Conservation (phyloP, 352 stramenopile genomes). For the Pythium sp. region DNA sequence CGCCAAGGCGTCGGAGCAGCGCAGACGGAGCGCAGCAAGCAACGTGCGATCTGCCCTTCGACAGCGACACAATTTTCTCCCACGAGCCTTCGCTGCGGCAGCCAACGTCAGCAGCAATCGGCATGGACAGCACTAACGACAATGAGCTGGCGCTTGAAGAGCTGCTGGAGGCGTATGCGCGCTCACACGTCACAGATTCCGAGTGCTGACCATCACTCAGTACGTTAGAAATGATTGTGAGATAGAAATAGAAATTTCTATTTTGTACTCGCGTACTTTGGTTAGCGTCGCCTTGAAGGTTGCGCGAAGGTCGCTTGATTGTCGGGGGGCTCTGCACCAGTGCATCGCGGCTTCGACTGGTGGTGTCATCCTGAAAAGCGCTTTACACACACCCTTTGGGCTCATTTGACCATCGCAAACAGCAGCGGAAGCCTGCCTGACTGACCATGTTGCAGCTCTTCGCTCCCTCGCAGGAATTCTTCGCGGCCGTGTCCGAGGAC, state of each 20-base stretch:
- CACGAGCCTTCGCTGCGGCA: not conserved
- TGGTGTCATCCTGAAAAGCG: conserved; percentile 4
- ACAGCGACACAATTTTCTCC: not conserved
- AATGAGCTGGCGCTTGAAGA: conserved; percentile 23
- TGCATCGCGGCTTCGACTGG: conserved; percentile 25
- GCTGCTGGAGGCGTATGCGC: conserved; percentile 17
- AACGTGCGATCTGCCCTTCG: not conserved
- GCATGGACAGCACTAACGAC: conserved; percentile 1
- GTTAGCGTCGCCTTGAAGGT: conserved; percentile 4
- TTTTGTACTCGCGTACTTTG: not conserved
- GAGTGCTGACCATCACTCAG: conserved; percentile 4
- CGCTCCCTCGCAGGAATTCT: conserved; percentile 68
- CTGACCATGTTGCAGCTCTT: conserved; percentile 67
- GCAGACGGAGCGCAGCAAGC: not conserved
- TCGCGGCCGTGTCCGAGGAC: conserved; percentile 79
- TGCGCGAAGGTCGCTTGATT: conserved; percentile 32
- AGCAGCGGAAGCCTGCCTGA: not conserved
- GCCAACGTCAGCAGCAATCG: not conserved
- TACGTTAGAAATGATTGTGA: not conserved
- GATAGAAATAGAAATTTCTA: not conserved
- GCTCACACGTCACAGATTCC: conserved; percentile 16
- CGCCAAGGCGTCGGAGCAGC: not conserved
- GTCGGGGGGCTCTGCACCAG: conserved; percentile 53
- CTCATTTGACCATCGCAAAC: conserved; percentile 17
- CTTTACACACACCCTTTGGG: conserved; percentile 9